Evolutionary conservation across 768 basidiomycete species (phyloP), one percentile per base, ranked within the genome.

Genomic region (Russula emetica): DNA sequence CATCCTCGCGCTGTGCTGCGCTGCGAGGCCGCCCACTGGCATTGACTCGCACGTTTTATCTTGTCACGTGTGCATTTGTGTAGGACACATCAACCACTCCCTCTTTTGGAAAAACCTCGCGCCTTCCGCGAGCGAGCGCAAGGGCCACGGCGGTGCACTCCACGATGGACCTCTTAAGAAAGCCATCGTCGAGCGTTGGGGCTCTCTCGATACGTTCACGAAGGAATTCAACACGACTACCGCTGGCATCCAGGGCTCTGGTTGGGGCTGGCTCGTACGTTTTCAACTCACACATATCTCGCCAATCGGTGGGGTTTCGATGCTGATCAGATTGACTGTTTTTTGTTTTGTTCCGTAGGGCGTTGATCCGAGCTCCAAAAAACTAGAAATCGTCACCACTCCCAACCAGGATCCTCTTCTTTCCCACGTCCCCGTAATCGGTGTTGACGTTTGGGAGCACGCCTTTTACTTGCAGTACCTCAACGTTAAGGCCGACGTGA

Each of bases 91-190:
- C 81, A 94, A 94, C 78, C 92, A 94, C 79, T 90, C 93, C 58
- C 85, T 95, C 63, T 98, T 98, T 83, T 97, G 95, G 95, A 88
- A 84, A 78, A 95, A 94, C 80, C 81, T 97, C 60, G 86, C 92
- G 3, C 90, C 90, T 1, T 71, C 83, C 30, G 73, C 78, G 5
- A 69, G 72, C 18, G 78, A 79, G 69, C 74, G 78, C 68, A 84
- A 83, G 71, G 87, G 86, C 28, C 72, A 69, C 42, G 89, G 89
- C 18, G 88, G 87, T 55, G 72, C 72, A 8, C 78, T 90, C 70
- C 10, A 16, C 2, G 79, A 81, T 3, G 90, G 90, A 24, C 79
- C 83, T 16, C 79, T 94, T 72, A 90, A 87, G 75, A 64, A 75
- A 0, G 85, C 87, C 51, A 85, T 96, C 70, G 72, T 74, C 8